Conservation (phyloP, 495 filamentous ascomycete genomes). For the Hypoxylon cercidicola region DNA sequence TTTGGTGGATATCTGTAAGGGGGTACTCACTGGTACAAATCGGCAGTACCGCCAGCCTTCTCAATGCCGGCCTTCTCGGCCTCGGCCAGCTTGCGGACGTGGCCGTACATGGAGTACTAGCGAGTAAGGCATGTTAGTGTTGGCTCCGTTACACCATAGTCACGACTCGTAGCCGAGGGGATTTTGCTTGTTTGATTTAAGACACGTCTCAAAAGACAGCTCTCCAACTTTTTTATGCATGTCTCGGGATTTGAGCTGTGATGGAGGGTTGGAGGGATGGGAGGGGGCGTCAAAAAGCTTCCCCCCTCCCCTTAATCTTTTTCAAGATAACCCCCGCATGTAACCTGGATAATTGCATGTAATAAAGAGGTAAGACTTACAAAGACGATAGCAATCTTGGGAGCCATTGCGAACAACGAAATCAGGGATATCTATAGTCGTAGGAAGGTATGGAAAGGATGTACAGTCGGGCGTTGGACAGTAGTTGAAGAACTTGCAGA, state of each 20-base stretch:
- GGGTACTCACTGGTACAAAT: constrained; percentile 78
- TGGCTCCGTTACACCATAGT: constrained; percentile 4
- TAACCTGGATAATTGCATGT: neutral
- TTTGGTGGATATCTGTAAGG: neutral
- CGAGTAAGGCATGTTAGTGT: constrained; percentile 25
- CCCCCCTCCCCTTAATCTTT: neutral
- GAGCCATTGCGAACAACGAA: constrained; percentile 75
- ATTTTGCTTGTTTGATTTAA: constrained; percentile 2
- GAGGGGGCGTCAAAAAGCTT: neutral
- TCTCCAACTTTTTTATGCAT: constrained; percentile 7
- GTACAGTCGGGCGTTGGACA: too few relatives aligned
- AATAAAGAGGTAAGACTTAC: constrained; percentile 61
- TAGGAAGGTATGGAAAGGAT: constrained; percentile 6
- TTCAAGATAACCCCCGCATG: neutral
- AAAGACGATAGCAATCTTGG: constrained; percentile 90
- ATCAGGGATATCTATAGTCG: constrained; percentile 32
- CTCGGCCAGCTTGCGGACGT: constrained; percentile 82
- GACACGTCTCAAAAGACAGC: constrained; percentile 14
- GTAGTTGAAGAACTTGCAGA: neutral
- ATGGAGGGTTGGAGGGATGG: too few relatives aligned
- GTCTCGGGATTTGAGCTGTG: constrained; percentile 7
- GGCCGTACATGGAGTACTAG: constrained; percentile 97
- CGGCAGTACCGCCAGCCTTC: constrained; percentile 80
- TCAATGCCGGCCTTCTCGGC: constrained; percentile 93
- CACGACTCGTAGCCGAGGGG: too few relatives aligned